These are phyloP conservation scores for Metroxylon sagu DNA, from an alignment of 176 grass and related monocot genomes.

Conservation along the genomic window DNA sequence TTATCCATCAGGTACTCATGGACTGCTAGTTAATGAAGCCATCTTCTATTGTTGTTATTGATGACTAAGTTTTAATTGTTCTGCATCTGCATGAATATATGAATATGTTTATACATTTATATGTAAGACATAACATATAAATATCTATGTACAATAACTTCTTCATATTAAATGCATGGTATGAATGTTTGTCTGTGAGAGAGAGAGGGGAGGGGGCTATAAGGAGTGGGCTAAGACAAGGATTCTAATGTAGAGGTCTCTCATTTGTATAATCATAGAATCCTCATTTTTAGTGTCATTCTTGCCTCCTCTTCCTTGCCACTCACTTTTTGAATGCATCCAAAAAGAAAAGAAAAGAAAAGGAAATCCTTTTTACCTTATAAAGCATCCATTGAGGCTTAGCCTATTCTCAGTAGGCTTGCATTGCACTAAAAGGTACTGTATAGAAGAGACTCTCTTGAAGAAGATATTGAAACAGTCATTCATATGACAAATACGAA, in stretches of 20 bases:
- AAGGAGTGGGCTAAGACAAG: too few relatives aligned
- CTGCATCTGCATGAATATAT: neutral
- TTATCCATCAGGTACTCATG: too few relatives aligned
- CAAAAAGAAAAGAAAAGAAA: neutral
- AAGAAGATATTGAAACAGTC: constrained; percentile 19
- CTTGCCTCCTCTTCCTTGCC: too few relatives aligned
- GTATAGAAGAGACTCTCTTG: constrained; percentile 80
- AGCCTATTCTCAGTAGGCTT: constrained; percentile 64
- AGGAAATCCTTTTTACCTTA: constrained; percentile 48
- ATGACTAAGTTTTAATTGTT: too few relatives aligned
- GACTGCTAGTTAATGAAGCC: too few relatives aligned
- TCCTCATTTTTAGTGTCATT: neutral
- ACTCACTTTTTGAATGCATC: too few relatives aligned
- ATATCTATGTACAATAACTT: too few relatives aligned
- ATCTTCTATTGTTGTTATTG: too few relatives aligned
- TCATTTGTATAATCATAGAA: neutral
- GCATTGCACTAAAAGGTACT: constrained; percentile 66
- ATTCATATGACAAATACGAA: too few relatives aligned
- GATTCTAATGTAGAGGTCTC: neutral
- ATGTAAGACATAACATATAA: neutral
- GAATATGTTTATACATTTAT: neutral
- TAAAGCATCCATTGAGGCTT: constrained; percentile 45
- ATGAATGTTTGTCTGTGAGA: too few relatives aligned
- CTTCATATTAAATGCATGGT: too few relatives aligned
- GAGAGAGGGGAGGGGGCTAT: too few relatives aligned